A percentile compares a stretch with the other conserved stretches of the same genome.
Evolutionary conservation across 441 rosid species (phyloP).

Genomic region (Rhodomyrtus psidioides): DNA sequence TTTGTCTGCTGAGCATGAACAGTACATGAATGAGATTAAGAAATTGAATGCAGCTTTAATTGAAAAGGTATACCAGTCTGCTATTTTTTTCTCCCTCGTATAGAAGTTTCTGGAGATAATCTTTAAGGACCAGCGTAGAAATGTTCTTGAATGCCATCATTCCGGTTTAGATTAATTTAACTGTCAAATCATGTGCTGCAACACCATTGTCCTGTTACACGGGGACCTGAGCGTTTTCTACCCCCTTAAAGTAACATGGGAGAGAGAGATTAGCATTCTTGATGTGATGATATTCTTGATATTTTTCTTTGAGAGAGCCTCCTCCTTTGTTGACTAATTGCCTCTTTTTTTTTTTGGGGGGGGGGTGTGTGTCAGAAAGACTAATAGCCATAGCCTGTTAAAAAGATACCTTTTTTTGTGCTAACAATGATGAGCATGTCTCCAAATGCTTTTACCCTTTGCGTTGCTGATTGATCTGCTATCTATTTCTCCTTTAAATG

Average conservation of each 20-base stretch:
- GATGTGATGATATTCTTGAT: background rate
- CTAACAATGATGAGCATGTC: background rate
- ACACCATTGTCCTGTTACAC: background rate
- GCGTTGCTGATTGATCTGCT: background rate
- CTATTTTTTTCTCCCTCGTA: background rate
- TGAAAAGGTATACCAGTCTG: slow-evolving; percentile 56
- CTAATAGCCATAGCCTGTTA: background rate
- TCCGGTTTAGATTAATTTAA: no score
- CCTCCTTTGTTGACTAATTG: background rate
- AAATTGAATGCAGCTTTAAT: slow-evolving; percentile 58
- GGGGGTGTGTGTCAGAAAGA: no score
- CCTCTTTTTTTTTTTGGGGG: background rate
- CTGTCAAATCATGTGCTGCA: background rate
- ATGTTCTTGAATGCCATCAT: background rate
- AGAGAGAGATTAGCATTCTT: background rate
- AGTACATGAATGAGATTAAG: slow-evolving; percentile 74
- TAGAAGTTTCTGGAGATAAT: background rate
- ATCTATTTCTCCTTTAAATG: background rate
- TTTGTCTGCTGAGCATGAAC: slow-evolving; percentile 78
- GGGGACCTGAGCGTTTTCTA: background rate
- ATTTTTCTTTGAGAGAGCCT: background rate
- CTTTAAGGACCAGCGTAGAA: background rate
- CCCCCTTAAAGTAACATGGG: background rate
- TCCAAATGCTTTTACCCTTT: background rate
- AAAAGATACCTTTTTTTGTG: background rate